Base-by-base conservation (phyloP, 306 rosid genomes). In the Pueraria montana region DNA sequence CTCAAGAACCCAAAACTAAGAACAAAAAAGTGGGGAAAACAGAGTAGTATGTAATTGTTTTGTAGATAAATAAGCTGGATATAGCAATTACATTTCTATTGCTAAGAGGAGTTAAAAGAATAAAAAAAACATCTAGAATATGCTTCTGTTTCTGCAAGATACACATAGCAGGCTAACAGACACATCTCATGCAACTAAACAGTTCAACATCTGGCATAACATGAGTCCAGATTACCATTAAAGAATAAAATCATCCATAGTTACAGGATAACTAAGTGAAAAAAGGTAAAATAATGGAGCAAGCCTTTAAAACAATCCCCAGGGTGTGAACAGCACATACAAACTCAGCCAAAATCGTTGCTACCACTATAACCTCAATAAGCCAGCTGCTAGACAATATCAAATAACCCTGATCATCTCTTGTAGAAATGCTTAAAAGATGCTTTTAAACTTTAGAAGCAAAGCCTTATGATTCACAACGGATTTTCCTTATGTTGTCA, bases 361-460 rank as follows among this genome's bases (percentile, higher is more conserved):
- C 58, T 36, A 65, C 59, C 68, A 50, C 46, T 53, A 43, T 43
- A 72, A 74, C 58, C 78, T 58, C 32, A 56, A 58, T 26, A 82
- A 48, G 46, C 24, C 58, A 56, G 63, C 55, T 46, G 43, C 56
- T 18, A 53, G 43, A 78, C 49, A 82, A 72, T 23, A 74, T 65
- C 78, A 82, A 11, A 78, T 61, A 73, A 78, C 52, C 45, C 50
- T 8, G 21, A 24, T 68, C 58, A 50, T 30, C 45, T 62, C 75
- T 61, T 26, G 30, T 48, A 17, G 34, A 49, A 77, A 48, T 77
- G 12, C 26, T 26, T 43, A 72, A 78, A 52, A 6, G 2, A 42
- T 72, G 83, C 24, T 40, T 70, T 32, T 38, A 21, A 72, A 73
- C 43, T 81, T 20, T 63, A 72, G 56, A 62, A 73, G 80, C 21